These are phyloP conservation scores for Aspergillus panamensis DNA, from an alignment of 495 filamentous ascomycete species.

Conservation along the genomic window DNA sequence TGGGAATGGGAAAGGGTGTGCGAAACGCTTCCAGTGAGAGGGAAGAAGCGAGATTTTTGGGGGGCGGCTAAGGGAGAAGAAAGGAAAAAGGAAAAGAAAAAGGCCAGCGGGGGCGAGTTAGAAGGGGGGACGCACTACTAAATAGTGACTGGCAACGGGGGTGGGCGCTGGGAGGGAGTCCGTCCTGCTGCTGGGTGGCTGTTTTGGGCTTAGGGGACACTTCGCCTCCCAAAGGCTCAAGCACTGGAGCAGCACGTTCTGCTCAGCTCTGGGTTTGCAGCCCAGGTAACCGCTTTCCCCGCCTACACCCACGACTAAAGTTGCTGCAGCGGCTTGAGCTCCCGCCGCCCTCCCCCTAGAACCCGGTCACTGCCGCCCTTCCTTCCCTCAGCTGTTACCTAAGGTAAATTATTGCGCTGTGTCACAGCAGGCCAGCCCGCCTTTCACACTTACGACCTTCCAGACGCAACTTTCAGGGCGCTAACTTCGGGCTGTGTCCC, in stretches of 20 bases:
- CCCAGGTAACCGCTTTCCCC: too few species aligned
- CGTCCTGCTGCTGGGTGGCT: not conserved
- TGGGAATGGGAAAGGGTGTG: constrained; percentile 13
- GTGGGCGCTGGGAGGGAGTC: not conserved
- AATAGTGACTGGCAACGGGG: constrained; percentile 15
- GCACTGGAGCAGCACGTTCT: not conserved
- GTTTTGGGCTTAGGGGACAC: constrained; percentile 20
- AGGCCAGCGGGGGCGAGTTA: constrained; percentile 22
- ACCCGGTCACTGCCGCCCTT: not conserved
- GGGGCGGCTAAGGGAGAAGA: constrained; percentile 6
- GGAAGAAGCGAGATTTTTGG: not conserved
- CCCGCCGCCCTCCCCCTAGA: not conserved
- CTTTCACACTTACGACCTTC: not conserved
- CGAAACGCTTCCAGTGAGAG: not conserved
- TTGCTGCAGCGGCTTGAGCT: not conserved
- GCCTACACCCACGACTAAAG: not conserved
- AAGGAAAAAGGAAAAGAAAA: constrained; percentile 18
- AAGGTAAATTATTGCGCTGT: too few species aligned
- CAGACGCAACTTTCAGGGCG: not conserved
- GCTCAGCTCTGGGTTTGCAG: not conserved
- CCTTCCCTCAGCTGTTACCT: not conserved
- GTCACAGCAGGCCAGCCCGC: not conserved
- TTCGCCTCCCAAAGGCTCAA: not conserved
- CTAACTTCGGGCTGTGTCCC: not conserved
- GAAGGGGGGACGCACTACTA: constrained; percentile 14